Evolutionary conservation across 225 moss, liverwort and hornwort species (phyloP), one percentile per base, ranked within the genome.

Genomic region (Bryoerythrophyllum caledonicum): DNA sequence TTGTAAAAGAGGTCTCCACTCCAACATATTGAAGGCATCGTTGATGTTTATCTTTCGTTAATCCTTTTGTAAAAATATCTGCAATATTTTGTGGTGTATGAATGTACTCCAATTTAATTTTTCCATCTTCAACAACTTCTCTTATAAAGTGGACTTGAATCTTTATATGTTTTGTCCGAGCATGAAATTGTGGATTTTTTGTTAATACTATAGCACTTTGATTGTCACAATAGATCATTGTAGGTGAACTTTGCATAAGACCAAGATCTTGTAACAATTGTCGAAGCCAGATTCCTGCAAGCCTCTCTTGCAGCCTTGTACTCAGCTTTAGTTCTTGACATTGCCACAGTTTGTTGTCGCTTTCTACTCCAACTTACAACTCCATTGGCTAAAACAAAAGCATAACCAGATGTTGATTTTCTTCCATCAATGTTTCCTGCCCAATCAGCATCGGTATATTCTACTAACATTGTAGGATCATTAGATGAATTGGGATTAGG

Each of bases 121-220:
- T n/a, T n/a, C n/a, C n/a, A n/a, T n/a, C 11, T 16, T 70, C 24
- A 70, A 70, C 13, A 70, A 70, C 15, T 70, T 70, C 56, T 72
- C 30, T 61, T 60, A 72, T 60, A 10, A 61, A 61, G 60, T 72
- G 43, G 46, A 60, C 60, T 72, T 72, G 27, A 72, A 72, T 60
- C 17, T 72, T 43, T 59, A 43, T 60, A 44, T 60, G 60, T 60
- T 72, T 71, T 43, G 71, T 71, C 43, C 25, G 28, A 60, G 71
- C 28, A 71, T 71, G 44, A 71, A 71, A 71, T 60, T 71, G 71
- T 1, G 28, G n/a, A 60, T 71, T 71, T 1, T 17, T 26, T 44
- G 44, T 70, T 56, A 58, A 70, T 57, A 60, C 72, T 72, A 72
- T 72, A 20, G 72, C 3, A 0, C 60, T 59, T 73, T 52, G 24